Evolutionary conservation across 352 stramenopile species (phyloP).

Genomic region (Chrysophaeum taylorii): DNA sequence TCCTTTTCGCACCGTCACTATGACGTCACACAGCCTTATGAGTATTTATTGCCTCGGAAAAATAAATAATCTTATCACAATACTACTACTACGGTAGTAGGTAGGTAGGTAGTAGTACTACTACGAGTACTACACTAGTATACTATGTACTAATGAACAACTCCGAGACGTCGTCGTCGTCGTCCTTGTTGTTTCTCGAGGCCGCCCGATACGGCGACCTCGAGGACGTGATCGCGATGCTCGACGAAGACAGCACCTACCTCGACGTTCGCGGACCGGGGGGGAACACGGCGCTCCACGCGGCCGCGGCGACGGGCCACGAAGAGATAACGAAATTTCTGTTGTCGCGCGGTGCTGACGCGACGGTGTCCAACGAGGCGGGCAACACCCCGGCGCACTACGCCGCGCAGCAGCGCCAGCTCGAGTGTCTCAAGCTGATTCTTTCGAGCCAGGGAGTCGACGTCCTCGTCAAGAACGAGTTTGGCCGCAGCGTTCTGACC

Average conservation of each 20-base stretch:
- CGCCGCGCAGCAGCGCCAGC: conserved; percentile 44
- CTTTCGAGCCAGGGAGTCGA: conserved; percentile 34
- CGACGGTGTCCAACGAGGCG: conserved; percentile 9
- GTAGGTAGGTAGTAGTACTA: too few relatives aligned
- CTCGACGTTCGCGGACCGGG: conserved; percentile 15
- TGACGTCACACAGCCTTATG: too few relatives aligned
- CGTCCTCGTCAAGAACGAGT: conserved; percentile 54
- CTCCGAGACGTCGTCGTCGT: too few relatives aligned
- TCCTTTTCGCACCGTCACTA: too few relatives aligned
- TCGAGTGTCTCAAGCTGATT: conserved; percentile 36
- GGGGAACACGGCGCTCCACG: conserved; percentile 48
- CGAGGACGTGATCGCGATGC: conserved; percentile 42
- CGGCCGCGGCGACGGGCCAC: conserved; percentile 45
- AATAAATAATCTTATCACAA: too few relatives aligned
- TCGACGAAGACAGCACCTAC: conserved; percentile 19
- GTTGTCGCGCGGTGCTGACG: conserved; percentile 28
- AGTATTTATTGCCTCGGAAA: too few relatives aligned
- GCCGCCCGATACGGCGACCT: conserved; percentile 53
- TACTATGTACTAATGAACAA: too few relatives aligned
- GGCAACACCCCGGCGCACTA: conserved; percentile 59
- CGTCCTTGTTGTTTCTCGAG: too few relatives aligned
- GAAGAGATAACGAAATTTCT: conserved; percentile 35
- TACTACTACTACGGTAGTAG: too few relatives aligned
- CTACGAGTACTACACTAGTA: too few relatives aligned
- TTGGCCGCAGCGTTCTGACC: conserved; percentile 53